These are phyloP conservation scores for Salix udensis DNA, from an alignment of 345 rosid species.

Conservation along the genomic window DNA sequence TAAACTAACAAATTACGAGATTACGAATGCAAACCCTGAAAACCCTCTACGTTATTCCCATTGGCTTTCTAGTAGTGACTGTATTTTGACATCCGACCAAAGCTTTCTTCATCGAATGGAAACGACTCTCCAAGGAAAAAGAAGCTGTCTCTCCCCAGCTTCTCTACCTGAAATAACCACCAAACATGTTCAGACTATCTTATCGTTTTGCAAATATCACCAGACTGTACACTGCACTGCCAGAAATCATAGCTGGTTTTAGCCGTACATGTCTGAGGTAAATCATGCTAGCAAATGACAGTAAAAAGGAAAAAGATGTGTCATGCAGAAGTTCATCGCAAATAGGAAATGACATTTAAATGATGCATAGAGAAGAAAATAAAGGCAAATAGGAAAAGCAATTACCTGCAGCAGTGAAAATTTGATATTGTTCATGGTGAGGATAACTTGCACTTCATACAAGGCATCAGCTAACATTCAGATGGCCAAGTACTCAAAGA, in stretches of 20 bases:
- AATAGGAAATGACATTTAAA: background rate
- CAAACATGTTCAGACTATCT: background rate
- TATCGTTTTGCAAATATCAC: background rate
- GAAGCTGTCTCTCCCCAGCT: slow-evolving; percentile 70
- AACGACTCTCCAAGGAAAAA: slow-evolving; percentile 73
- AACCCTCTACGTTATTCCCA: background rate
- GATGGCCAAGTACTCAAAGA: slow-evolving; percentile 70
- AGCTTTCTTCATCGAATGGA: slow-evolving; percentile 56
- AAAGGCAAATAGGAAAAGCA: background rate
- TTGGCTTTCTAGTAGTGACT: slow-evolving; percentile 40
- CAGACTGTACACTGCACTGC: background rate
- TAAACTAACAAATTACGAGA: background rate
- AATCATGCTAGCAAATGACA: background rate
- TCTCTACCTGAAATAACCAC: slow-evolving; percentile 56
- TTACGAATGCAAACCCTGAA: background rate
- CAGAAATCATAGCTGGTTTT: background rate
- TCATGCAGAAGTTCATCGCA: background rate
- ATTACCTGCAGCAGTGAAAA: slow-evolving; percentile 73
- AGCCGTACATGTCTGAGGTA: background rate
- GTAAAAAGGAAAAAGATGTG: background rate
- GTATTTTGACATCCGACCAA: slow-evolving; percentile 52
- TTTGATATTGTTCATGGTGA: slow-evolving; percentile 72
- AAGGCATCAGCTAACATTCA: slow-evolving; percentile 57
- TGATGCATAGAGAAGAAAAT: background rate
- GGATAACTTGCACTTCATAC: slow-evolving; percentile 45